These are phyloP conservation scores for Pseudotsuga menziesii DNA, from an alignment of 75 land plant genomes.

Conservation along the genomic window DNA sequence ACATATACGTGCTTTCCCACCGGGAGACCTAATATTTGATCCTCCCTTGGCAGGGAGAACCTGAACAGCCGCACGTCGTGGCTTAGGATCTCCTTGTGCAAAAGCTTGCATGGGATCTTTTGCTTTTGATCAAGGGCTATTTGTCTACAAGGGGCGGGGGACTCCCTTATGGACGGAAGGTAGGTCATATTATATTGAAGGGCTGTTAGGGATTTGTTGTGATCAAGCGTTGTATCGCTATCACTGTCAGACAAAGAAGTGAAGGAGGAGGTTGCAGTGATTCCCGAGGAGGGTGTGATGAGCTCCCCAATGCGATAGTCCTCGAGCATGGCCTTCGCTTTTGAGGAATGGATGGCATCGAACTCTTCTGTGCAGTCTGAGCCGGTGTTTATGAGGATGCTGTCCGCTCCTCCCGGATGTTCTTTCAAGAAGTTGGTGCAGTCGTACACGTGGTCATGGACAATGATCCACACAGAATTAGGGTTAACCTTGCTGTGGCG, in stretches of 20 bases:
- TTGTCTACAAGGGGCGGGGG: constrained; percentile 3
- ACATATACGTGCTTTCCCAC: constrained; percentile 87
- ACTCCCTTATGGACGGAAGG: constrained; percentile 22
- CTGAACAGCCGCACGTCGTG: constrained; percentile 64
- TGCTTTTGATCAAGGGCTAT: constrained; percentile 50
- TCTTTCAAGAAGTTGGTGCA: constrained; percentile 85
- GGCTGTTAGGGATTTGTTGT: constrained; percentile 10
- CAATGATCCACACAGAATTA: constrained; percentile 75
- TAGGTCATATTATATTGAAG: constrained; percentile 1
- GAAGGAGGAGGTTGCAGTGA: constrained; percentile 27
- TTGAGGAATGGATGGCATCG: constrained; percentile 91
- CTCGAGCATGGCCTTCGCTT: constrained; percentile 77
- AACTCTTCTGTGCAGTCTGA: constrained; percentile 92
- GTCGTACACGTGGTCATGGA: constrained; percentile 83
- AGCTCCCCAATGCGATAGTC: constrained; percentile 81
- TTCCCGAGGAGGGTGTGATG: constrained; percentile 20
- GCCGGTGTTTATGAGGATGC: constrained; percentile 88
- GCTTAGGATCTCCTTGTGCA: constrained; percentile 37
- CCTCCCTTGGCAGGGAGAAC: constrained; percentile 58
- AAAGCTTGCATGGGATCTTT: constrained; percentile 59
- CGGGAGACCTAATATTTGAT: constrained; percentile 69
- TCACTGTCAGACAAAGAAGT: no score
- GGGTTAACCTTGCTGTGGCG: constrained; percentile 47
- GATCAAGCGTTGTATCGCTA: constrained; percentile 39
- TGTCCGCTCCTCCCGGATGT: constrained; percentile 91